Evolutionary conservation across 441 rosid species (phyloP), one percentile per base, ranked within the genome.

Genomic region (Bocquillonia castaneifolia): DNA sequence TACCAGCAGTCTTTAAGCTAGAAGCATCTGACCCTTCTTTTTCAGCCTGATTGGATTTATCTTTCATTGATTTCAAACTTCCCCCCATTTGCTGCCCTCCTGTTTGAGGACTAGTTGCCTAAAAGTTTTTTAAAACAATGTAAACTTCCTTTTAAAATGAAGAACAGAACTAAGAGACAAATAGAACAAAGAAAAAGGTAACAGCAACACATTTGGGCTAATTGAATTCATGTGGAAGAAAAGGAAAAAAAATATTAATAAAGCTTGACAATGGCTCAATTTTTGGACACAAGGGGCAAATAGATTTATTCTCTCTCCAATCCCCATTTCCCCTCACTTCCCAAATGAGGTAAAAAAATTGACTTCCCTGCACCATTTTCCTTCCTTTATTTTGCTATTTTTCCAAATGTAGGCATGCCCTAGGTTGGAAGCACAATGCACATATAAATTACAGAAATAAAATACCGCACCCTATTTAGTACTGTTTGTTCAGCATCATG

Each of bases 51-150:
- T 88, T 96, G 25, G 78, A 55, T 80, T 95, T 95, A 20, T 92
- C 98, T 82, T 92, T 95, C 89, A 85, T 76, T 23, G 92, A 80
- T 80, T 92, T 95, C 80, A 92, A 74, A 88, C 82, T 92, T 67
- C 95, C 98, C 63, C 93, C 96, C 72, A 87, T 76, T 74, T 81
- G 78, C 54, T 82, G 88, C 67, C 80, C 87, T 64, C 89, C 88
- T 36, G 88, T 86, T 75, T 82, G 97, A 78, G 98, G 99, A 85
- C 97, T 90, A 57, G 96, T 78, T 60, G 97, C 92, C 99, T 90
- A 74, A 56, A 68, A 18, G n/a, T n/a, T n/a, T n/a, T n/a, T n/a
- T n/a, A n/a, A n/a, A n/a, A n/a, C n/a, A n/a, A n/a, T n/a, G n/a
- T n/a, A n/a, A n/a, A n/a, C n/a, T n/a, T n/a, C n/a, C n/a, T n/a